Base-by-base conservation (phyloP, 1,284 basidiomycete species). In the Cutaneotrichosporon mucoides region DNA sequence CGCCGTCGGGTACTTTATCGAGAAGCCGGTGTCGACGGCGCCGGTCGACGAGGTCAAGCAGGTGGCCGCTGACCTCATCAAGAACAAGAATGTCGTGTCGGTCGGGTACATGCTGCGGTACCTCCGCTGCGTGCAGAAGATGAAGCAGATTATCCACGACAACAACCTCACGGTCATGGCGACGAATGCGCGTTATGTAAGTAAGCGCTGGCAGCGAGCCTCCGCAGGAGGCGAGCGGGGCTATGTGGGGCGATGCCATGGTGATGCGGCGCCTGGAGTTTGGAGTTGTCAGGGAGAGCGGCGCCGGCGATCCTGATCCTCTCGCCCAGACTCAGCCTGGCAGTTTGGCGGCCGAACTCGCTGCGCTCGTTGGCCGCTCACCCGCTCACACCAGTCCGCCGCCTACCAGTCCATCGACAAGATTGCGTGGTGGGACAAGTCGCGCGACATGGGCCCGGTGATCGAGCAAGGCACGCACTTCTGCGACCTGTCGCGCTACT, bases 391-490 rank as follows among this genome's bases (percentile, higher is more conserved):
- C n/a, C 53, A 77, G 76, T 74, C 76, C 6, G 90, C 89, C 76
- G 94, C 95, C 24, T 97, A 96, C 74, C 86, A 92, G 78, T 82
- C 86, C 24, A 93, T 95, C 66, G 86, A 86, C 51, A 96, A 96
- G 80, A 86, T 85, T 5, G 90, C 93, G 69, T 96, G 96, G 95
- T 99, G 96, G 96, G 88, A 95, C 84, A 98, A 98, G 81, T 85
- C 88, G 33, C 90, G 73, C 58, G 76, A 76, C 63, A 78, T 77
- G 78, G 95, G 95, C 41, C 95, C 95, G 11, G 86, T 99, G 71
- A 85, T 99, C 63, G 96, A 98, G 79, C 95, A 98, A 79, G 95
- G 90, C 44, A 99, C 96, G 7, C 95, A 86, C 74, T 84, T 86
- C 69, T 82, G 81, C 69, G 78, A 78, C 64, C 65, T 78, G 56